These are phyloP conservation scores for Chaetomiaceae sp. DNA, from an alignment of 2,329 filamentous ascomycete species.

Conservation along the genomic window DNA sequence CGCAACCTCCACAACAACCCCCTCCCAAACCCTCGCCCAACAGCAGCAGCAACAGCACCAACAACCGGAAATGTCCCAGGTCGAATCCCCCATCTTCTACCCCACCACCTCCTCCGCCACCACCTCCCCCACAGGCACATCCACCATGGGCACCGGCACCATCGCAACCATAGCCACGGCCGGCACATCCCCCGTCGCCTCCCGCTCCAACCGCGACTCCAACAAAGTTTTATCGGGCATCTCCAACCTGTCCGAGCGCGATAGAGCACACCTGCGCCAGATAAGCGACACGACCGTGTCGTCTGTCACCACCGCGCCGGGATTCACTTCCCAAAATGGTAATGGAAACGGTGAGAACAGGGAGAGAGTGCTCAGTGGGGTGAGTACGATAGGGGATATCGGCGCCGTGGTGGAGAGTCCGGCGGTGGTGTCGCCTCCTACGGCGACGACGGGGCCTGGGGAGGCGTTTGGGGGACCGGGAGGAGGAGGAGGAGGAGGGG, in stretches of 20 bases:
- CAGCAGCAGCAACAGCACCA: background rate
- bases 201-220: slow-evolving; percentile 18
- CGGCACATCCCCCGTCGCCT: no score
- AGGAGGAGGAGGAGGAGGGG: background rate
- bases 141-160: slow-evolving; percentile 5
- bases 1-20: slow-evolving; percentile 17
- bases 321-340: background rate
- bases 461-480: background rate
- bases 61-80: background rate
- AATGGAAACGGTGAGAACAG: background rate
- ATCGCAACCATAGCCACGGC: background rate
- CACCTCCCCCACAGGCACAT: slow-evolving; percentile 4
- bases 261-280: slow-evolving; percentile 38
- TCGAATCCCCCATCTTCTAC: slow-evolving; percentile 16
- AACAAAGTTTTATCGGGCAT: slow-evolving; percentile 36
- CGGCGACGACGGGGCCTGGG: slow-evolving; percentile 1
- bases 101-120: slow-evolving; percentile 8
- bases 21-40: background rate
- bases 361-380: slow-evolving; percentile 6
- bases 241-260: slow-evolving; percentile 39
- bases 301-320: slow-evolving; percentile 26
- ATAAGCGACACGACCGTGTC: slow-evolving; percentile 40
- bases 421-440: slow-evolving; percentile 27
- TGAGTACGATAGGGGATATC: background rate
- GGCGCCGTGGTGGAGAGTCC: slow-evolving; percentile 9